phyloP scores from a whole-genome alignment of 108 stramenopile genomes.

The Skeletonema potamos region DNA sequence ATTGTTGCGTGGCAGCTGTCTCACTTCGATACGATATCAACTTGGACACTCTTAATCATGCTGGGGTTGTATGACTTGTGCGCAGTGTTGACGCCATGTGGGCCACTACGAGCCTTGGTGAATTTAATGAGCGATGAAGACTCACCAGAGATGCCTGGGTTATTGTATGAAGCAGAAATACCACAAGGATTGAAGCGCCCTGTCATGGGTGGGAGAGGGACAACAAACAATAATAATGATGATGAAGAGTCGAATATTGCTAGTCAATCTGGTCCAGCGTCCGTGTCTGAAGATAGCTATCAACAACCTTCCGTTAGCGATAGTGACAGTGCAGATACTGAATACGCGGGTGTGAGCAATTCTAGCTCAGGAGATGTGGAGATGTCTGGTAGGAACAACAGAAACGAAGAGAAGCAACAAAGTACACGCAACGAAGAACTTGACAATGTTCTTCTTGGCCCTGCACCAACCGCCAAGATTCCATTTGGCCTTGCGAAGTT shows the following conservation, averaged over 20 bases:
- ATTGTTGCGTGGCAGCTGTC: slow-evolving; percentile 95
- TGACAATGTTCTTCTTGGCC: neutral
- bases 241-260: slow-evolving; percentile 14
- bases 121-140: slow-evolving; percentile 89
- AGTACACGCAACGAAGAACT: neutral
- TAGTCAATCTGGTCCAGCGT: slow-evolving; percentile 15
- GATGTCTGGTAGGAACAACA: slow-evolving; percentile 15
- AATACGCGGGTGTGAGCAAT: neutral
- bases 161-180: slow-evolving; percentile 93
- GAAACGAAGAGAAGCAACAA: neutral
- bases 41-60: slow-evolving; percentile 94
- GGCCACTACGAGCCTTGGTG: slow-evolving; percentile 89
- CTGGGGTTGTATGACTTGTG: slow-evolving; percentile 96
- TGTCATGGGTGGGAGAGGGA: slow-evolving; percentile 25
- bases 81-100: slow-evolving; percentile 96
- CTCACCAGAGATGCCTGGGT: slow-evolving; percentile 94
- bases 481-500: slow-evolving; percentile 45
- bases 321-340: neutral
- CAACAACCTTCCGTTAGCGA: slow-evolving; percentile 18
- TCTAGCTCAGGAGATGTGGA: slow-evolving; percentile 23
- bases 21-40: slow-evolving; percentile 91
- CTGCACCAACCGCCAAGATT: slow-evolving; percentile 18
- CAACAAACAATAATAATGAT: neutral
- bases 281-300: slow-evolving; percentile 30
- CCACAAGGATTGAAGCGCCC: slow-evolving; percentile 80